A percentile compares a stretch with the other conserved stretches of the same genome.
Evolutionary conservation across 225 moss, liverwort and hornwort species (phyloP).

Genomic region (Rhytidiadelphus loreus): DNA sequence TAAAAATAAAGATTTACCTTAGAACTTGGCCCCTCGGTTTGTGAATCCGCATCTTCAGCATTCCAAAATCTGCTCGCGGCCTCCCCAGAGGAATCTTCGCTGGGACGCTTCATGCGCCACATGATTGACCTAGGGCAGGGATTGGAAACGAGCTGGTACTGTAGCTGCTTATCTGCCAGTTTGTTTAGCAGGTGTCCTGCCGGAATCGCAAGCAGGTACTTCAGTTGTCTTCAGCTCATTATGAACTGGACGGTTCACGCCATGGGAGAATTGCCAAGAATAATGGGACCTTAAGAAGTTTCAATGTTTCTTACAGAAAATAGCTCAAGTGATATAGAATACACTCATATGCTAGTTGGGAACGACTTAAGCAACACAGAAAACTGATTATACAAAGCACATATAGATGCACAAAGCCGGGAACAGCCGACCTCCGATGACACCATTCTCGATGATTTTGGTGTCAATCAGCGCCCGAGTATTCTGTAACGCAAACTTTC

Average conservation of each 20-base stretch:
- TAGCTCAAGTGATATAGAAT: not conserved
- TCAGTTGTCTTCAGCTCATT: not conserved
- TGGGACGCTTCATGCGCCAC: conserved; percentile 79
- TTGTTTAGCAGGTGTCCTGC: conserved; percentile 61
- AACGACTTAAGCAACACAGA: not conserved
- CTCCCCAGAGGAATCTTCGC: conserved; percentile 34
- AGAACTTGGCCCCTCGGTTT: conserved; percentile 37
- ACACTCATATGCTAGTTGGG: not conserved
- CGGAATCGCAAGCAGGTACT: not conserved
- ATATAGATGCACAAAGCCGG: not conserved
- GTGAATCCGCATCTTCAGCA: conserved; percentile 38
- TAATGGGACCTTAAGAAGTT: not conserved
- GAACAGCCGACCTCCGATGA: conserved; percentile 39
- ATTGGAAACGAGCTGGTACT: conserved; percentile 47
- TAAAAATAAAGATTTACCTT: conserved; percentile 15
- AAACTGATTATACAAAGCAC: not conserved
- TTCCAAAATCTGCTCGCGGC: conserved; percentile 27
- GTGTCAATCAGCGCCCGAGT: conserved; percentile 63
- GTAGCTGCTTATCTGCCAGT: conserved; percentile 53
- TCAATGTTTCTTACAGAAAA: not conserved
- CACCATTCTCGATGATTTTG: conserved; percentile 58
- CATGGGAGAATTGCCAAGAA: not conserved
- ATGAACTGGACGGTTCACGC: not conserved
- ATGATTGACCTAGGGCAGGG: conserved; percentile 47
- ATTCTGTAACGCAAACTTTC: conserved; percentile 73